phyloP scores from a whole-genome alignment of 2,329 filamentous ascomycete species.

The Alternaria novae-zelandiae region DNA sequence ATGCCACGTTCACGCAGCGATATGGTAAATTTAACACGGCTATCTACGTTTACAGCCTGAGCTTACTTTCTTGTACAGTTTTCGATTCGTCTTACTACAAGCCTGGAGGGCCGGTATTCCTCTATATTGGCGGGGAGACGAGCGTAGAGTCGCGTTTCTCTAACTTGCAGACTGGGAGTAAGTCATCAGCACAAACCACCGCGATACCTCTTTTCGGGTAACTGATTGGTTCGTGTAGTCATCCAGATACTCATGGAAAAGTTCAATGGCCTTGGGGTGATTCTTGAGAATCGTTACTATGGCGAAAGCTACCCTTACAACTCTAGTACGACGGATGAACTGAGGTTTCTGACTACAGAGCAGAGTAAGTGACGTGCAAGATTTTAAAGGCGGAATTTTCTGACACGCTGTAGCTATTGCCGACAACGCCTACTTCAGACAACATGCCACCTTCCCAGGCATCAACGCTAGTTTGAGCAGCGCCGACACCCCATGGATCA shows the following conservation, averaged over 20 bases:
- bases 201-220: not conserved
- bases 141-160: slow-evolving; percentile 48
- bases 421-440: slow-evolving; percentile 60
- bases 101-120: slow-evolving; percentile 59
- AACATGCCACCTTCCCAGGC: slow-evolving; percentile 55
- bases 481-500: slow-evolving; percentile 55
- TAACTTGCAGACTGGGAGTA: slow-evolving; percentile 51
- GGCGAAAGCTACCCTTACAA: slow-evolving; percentile 58
- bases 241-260: slow-evolving; percentile 62
- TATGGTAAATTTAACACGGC: too few species aligned
- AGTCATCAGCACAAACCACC: not conserved
- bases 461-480: slow-evolving; percentile 52
- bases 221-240: slow-evolving; percentile 37
- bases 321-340: slow-evolving; percentile 56
- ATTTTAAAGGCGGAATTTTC: too few species aligned
- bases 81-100: slow-evolving; percentile 62
- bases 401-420: slow-evolving; percentile 49
- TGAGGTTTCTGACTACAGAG: slow-evolving; percentile 59
- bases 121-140: slow-evolving; percentile 58
- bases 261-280: slow-evolving; percentile 61
- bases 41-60: too few species aligned
- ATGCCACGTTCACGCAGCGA: slow-evolving; percentile 61
- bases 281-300: slow-evolving; percentile 61
- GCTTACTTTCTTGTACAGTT: slow-evolving; percentile 19
- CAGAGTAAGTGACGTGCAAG: slow-evolving; percentile 50